Evolutionary conservation across 805 yeast species (phyloP).

Genomic region (Metschnikowia sp.): DNA sequence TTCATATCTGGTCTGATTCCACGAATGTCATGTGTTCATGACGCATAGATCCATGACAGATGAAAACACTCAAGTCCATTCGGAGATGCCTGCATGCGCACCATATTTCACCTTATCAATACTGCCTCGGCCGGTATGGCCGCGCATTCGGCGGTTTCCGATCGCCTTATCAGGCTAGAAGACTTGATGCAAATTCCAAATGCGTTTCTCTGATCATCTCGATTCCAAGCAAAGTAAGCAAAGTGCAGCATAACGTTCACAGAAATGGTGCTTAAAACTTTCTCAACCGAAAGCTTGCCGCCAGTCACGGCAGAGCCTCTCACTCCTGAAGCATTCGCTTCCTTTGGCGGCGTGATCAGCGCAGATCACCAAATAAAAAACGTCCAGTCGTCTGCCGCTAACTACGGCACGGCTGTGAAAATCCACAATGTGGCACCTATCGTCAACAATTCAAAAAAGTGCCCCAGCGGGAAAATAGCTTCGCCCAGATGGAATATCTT

Average conservation of each 20-base stretch:
- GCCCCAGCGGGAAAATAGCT: constrained; percentile 47
- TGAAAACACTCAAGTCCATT: too few species aligned
- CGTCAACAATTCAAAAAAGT: constrained; percentile 45
- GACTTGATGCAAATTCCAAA: too few species aligned
- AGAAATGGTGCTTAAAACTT: constrained; percentile 43
- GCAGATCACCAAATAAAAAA: constrained; percentile 66
- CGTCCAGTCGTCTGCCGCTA: constrained; percentile 53
- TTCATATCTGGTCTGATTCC: too few species aligned
- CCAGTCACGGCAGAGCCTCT: constrained; percentile 50
- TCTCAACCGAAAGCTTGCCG: constrained; percentile 19
- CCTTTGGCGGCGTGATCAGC: constrained; percentile 75
- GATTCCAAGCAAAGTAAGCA: too few species aligned
- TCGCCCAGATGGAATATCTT: constrained; percentile 79
- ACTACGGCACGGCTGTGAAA: constrained; percentile 92
- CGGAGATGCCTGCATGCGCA: too few species aligned
- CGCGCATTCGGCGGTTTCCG: too few species aligned
- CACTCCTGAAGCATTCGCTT: constrained; percentile 63
- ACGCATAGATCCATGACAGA: too few species aligned
- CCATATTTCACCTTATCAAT: too few species aligned
- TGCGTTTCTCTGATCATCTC: too few species aligned
- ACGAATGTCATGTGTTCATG: too few species aligned
- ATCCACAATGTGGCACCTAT: constrained; percentile 70
- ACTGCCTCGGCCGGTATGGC: too few species aligned
- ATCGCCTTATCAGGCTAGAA: too few species aligned
- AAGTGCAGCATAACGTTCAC: background rate